Evolutionary conservation across 2,329 filamentous ascomycete species (phyloP), one percentile per base, ranked within the genome.

Genomic region (Xylaria sp.): DNA sequence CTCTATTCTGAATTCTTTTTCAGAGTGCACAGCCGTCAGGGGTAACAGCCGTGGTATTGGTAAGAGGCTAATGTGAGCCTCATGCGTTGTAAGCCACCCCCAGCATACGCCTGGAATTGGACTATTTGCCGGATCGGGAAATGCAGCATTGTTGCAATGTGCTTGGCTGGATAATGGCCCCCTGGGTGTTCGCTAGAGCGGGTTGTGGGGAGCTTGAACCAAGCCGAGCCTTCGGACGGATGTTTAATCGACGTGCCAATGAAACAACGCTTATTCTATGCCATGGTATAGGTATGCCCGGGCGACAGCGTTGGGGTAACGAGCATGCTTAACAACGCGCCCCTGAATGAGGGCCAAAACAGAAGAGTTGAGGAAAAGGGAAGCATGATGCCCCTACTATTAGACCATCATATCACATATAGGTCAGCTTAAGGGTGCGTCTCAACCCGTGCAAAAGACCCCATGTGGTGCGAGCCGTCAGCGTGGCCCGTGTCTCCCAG

Each of bases 381-480:
- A 40, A 38, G 43, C 19, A 41, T 54, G 51, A 58, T 33, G 19
- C 27, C 19, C 21, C 27, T 38, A 41, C 21, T 51, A 46, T 31
- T 19, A 27, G 15, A 44, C 35, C 21, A 21, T 38, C 5, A 46
- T n/a, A n/a, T 44, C 17, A 54, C 49, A 21, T 46, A 48, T 38
- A 54, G 48, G 62, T 62, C 48, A 63, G 58, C 25, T 51, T 23
- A 27, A 21, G 21, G 17, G 17, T 46, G 44, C 25, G 19, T 35
- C 33, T 41, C 58, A 49, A 67, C 70, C 58, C 70, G 70, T 72
- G 70, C 64, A 47, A 48, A 44, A 46, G 60, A 65, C 51, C 66
- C 64, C 69, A 70, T 72, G 70, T 62, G 62, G 68, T 67, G 60
- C 35, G n/a, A 56, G 51, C 35, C 43, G 53, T 67, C 58, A 47